phyloP scores from a whole-genome alignment of 371 early-diverging fungal genomes.

The Lichtheimia hyalospora region DNA sequence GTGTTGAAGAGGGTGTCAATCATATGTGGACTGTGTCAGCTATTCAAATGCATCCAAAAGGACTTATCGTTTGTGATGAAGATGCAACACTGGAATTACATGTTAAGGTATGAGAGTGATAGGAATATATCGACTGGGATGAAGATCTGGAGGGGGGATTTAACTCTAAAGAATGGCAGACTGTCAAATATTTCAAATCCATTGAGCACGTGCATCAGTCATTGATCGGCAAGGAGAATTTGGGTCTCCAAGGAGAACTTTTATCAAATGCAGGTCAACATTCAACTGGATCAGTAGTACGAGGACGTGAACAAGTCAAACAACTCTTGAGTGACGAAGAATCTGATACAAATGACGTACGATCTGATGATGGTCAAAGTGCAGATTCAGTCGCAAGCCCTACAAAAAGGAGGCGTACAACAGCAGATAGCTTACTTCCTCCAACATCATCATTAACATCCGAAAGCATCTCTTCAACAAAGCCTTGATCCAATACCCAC shows the following conservation, averaged over 20 bases:
- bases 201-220: conserved; percentile 86
- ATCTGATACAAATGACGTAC: conserved; percentile 3
- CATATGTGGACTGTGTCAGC: conserved; percentile 94
- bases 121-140: conserved; percentile 78
- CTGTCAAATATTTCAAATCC: conserved; percentile 86
- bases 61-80: conserved; percentile 88
- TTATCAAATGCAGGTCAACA: neutral
- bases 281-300: neutral
- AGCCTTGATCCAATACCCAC: too few species aligned
- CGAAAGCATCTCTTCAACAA: too few species aligned
- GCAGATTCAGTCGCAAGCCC: conserved; percentile 5
- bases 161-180: conserved; percentile 26
- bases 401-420: conserved; percentile 11
- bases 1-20: conserved; percentile 85
- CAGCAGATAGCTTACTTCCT: conserved; percentile 1
- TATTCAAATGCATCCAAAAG: conserved; percentile 84
- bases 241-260: conserved; percentile 70
- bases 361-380: neutral
- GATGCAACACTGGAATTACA: conserved; percentile 88
- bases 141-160: conserved; percentile 31
- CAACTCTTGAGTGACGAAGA: conserved; percentile 13
- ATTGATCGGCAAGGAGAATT: conserved; percentile 76
- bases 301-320: conserved; percentile 9
- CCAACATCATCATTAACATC: too few species aligned
- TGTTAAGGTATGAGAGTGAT: conserved; percentile 80